A percentile compares a stretch with the other conserved stretches of the same genome.
Evolutionary conservation across 2,329 filamentous ascomycete genomes (phyloP).

Genomic region (Fusarium lateritium): DNA sequence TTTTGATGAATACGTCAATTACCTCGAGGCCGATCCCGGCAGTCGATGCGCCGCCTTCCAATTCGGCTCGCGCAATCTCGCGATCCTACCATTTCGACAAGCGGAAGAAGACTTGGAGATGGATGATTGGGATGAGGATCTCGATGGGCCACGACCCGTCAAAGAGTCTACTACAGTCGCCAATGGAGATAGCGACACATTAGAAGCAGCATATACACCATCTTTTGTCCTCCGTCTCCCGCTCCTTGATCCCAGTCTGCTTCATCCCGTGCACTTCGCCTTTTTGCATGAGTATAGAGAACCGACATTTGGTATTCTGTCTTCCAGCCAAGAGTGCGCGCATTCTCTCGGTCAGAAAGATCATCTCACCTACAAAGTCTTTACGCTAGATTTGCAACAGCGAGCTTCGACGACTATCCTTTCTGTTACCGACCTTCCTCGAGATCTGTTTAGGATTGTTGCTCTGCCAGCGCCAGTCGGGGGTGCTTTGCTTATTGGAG

Average conservation of each 20-base stretch:
- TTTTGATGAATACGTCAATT: constrained; percentile 82
- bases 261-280: constrained; percentile 90
- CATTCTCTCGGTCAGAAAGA: constrained; percentile 86
- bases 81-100: constrained; percentile 93
- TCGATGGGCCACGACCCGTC: constrained; percentile 76
- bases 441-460: constrained; percentile 87
- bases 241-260: constrained; percentile 86
- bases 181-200: constrained; percentile 55
- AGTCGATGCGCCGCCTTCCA: constrained; percentile 95
- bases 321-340: constrained; percentile 81
- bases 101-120: constrained; percentile 89
- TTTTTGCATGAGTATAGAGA: constrained; percentile 98
- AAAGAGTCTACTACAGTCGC: constrained; percentile 58
- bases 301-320: constrained; percentile 95
- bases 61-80: constrained; percentile 89
- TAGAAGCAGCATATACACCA: constrained; percentile 81
- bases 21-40: constrained; percentile 88
- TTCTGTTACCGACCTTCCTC: constrained; percentile 86
- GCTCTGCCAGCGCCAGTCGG: constrained; percentile 89
- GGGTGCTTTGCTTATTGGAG: constrained; percentile 87
- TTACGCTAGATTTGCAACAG: constrained; percentile 94
- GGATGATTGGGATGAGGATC: constrained; percentile 89
- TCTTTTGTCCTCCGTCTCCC: constrained; percentile 95
- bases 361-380: constrained; percentile 90
- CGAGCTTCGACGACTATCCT: constrained; percentile 93